These are phyloP conservation scores for Beauveria caledonica DNA, from an alignment of 2,329 filamentous ascomycete genomes.

Conservation along the genomic window DNA sequence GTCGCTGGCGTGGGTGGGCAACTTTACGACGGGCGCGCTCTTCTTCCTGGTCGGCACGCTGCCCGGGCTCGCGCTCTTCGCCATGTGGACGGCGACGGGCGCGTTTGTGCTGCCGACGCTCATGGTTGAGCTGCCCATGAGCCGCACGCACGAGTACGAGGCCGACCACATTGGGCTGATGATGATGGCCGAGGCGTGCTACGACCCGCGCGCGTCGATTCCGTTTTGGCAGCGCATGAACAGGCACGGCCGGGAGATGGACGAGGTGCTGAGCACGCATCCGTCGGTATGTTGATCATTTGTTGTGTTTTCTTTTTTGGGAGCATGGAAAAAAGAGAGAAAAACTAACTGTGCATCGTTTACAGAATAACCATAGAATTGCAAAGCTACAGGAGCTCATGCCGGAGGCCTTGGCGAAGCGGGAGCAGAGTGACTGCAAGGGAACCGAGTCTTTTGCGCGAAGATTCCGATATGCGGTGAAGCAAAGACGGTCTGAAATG, in stretches of 20 bases:
- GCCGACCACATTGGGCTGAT: slow-evolving; percentile 74
- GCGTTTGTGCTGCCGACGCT: slow-evolving; percentile 46
- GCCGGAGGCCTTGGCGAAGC: slow-evolving; percentile 47
- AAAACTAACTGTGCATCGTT: slow-evolving; percentile 1
- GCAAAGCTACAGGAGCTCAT: slow-evolving; percentile 58
- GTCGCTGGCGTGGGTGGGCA: slow-evolving; percentile 43
- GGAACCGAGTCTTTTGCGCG: slow-evolving; percentile 45
- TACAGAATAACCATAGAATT: slow-evolving; percentile 52
- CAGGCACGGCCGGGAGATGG: slow-evolving; percentile 32
- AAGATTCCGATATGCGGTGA: slow-evolving; percentile 41
- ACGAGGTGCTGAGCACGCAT: slow-evolving; percentile 67
- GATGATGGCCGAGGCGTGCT: slow-evolving; percentile 78
- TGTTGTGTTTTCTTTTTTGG: neutral
- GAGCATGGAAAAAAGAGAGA: too few relatives aligned
- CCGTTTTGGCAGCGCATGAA: slow-evolving; percentile 63
- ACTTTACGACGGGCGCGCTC: slow-evolving; percentile 40
- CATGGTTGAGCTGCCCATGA: slow-evolving; percentile 60
- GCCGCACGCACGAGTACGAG: slow-evolving; percentile 64
- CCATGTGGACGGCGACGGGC: slow-evolving; percentile 35
- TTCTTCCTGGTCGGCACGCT: slow-evolving; percentile 39
- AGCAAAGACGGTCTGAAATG: slow-evolving; percentile 21
- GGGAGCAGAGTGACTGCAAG: slow-evolving; percentile 44
- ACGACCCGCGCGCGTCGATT: slow-evolving; percentile 59
- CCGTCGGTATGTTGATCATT: slow-evolving; percentile 47
- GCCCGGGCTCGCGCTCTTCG: slow-evolving; percentile 31